These are phyloP conservation scores for Lonicera japonica DNA, from an alignment of 129 eudicot genomes.

Conservation along the genomic window DNA sequence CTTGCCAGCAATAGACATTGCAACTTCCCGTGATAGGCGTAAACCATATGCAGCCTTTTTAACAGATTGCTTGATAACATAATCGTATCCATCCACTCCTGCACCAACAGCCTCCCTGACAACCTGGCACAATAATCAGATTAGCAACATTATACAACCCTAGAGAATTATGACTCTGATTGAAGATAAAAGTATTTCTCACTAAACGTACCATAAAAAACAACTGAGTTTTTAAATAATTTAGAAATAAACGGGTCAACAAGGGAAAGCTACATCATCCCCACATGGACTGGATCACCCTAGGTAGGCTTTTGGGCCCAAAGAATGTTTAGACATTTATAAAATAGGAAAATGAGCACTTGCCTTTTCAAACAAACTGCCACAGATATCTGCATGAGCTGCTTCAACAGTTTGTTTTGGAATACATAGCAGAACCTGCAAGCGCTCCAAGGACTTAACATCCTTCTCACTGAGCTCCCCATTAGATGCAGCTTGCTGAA, in stretches of 20 bases:
- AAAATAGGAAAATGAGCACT: neutral
- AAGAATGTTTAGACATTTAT: no score
- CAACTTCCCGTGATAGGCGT: slow-evolving; percentile 86
- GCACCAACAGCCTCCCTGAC: slow-evolving; percentile 83
- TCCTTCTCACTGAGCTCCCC: slow-evolving; percentile 79
- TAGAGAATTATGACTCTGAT: no score
- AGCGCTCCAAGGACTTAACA: slow-evolving; percentile 60
- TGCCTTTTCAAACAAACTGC: slow-evolving; percentile 88
- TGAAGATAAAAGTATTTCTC: no score
- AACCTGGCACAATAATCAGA: slow-evolving; percentile 37
- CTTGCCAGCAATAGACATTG: slow-evolving; percentile 91
- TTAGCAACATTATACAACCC: neutral
- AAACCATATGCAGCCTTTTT: slow-evolving; percentile 96
- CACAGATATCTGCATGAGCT: slow-evolving; percentile 86
- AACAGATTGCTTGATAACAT: slow-evolving; percentile 59
- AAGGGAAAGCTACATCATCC: no score
- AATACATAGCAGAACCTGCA: slow-evolving; percentile 87
- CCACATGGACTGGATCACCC: no score
- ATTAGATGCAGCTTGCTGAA: slow-evolving; percentile 64
- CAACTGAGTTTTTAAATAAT: no score
- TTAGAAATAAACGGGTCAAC: no score
- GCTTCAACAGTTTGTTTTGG: slow-evolving; percentile 80
- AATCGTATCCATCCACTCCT: slow-evolving; percentile 82
- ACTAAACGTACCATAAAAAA: no score
- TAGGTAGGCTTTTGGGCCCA: no score